Conservation (phyloP, 345 rosid species). For the Abelmoschus esculentus region DNA sequence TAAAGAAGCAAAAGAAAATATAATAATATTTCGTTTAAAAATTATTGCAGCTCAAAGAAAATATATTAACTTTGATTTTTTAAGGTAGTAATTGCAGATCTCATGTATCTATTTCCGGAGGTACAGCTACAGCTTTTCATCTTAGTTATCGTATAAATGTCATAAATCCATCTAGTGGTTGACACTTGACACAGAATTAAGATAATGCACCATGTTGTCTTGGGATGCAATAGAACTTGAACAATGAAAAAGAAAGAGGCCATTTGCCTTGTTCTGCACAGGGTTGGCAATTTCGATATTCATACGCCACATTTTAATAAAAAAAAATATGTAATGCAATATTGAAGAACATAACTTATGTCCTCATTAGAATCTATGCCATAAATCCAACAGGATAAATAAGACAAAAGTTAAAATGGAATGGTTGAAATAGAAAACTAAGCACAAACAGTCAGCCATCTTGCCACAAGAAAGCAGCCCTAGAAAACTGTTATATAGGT, state of each 20-base stretch:
- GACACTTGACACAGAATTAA: neutral
- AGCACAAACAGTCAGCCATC: too few species aligned
- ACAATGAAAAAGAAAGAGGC: neutral
- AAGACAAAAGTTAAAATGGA: too few species aligned
- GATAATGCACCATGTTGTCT: neutral
- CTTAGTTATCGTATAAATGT: neutral
- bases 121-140: neutral
- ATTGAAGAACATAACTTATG: neutral
- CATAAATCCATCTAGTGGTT: neutral
- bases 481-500: neutral
- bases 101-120: neutral
- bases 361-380: neutral
- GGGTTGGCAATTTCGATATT: neutral
- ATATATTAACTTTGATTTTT: neutral
- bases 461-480: neutral
- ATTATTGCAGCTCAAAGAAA: neutral
- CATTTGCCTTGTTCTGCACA: neutral
- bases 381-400: too few species aligned
- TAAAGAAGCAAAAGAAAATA: neutral
- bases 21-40: neutral
- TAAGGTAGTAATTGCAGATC: neutral
- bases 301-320: neutral
- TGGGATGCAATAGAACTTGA: neutral
- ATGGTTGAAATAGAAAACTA: too few species aligned
- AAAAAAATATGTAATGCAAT: neutral